Conservation (phyloP, 805 yeast genomes). For the Kluyveromyces wickerhamii region DNA sequence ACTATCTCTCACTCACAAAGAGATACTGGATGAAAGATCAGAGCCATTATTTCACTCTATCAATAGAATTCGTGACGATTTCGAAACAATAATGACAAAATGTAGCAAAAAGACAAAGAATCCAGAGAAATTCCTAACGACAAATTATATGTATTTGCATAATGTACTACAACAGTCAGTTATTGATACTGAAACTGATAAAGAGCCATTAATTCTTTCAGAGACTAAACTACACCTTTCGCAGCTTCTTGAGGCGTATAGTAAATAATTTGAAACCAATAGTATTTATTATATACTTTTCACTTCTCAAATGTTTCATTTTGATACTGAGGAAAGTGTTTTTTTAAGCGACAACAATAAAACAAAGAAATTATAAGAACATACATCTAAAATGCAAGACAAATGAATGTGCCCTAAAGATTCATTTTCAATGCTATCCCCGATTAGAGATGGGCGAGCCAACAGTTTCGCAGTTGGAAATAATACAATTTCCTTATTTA, state of each 20-base stretch:
- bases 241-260: slow-evolving; percentile 26
- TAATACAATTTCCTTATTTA: slow-evolving; percentile 36
- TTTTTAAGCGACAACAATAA: no score
- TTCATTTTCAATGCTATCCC: no score
- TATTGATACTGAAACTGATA: slow-evolving; percentile 9
- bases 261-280: slow-evolving; percentile 9
- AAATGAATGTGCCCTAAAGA: no score
- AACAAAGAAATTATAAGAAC: no score
- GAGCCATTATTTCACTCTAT: slow-evolving; percentile 74
- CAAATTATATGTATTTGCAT: slow-evolving; percentile 34
- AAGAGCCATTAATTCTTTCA: slow-evolving; percentile 18
- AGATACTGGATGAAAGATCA: slow-evolving; percentile 26
- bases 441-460: slow-evolving; percentile 18
- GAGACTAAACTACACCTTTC: slow-evolving; percentile 26
- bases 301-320: no score
- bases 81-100: slow-evolving; percentile 70
- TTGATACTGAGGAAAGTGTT: no score
- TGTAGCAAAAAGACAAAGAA: slow-evolving; percentile 47
- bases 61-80: slow-evolving; percentile 64
- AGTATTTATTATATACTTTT: background rate
- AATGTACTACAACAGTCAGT: slow-evolving; percentile 21
- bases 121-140: slow-evolving; percentile 63
- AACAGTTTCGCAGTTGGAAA: slow-evolving; percentile 40
- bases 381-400: no score
- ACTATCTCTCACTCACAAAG: slow-evolving; percentile 35